Evolutionary conservation across 441 rosid species (phyloP).

Genomic region (Jatropha multifida): DNA sequence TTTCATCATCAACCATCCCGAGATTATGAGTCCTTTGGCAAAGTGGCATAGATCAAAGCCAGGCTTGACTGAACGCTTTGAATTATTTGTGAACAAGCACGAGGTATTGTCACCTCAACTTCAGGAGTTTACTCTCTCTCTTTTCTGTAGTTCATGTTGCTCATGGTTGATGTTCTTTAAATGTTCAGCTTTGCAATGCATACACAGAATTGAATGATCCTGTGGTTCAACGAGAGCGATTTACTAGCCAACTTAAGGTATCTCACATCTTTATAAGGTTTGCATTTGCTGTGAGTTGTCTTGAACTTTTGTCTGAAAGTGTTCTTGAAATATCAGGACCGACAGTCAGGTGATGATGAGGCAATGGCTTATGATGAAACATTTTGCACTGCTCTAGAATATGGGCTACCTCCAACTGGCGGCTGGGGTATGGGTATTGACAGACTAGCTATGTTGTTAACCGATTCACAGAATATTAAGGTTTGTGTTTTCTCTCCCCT

Average conservation of each 20-base stretch:
- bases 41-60: constrained; percentile 79
- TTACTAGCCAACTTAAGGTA: constrained; percentile 91
- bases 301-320: constrained; percentile 8
- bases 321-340: constrained; percentile 45
- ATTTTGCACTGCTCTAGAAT: constrained; percentile 78
- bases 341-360: constrained; percentile 86
- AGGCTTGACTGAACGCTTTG: constrained; percentile 79
- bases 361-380: constrained; percentile 90
- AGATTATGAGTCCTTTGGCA: constrained; percentile 94
- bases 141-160: background rate
- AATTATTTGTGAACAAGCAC: constrained; percentile 78
- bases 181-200: constrained; percentile 72
- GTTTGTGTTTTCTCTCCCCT: constrained; percentile 30
- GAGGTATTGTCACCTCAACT: constrained; percentile 44
- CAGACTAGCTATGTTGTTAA: constrained; percentile 70
- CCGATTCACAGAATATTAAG: constrained; percentile 93
- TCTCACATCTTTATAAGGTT: background rate
- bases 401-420: constrained; percentile 88
- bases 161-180: constrained; percentile 4
- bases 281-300: background rate
- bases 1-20: constrained; percentile 86
- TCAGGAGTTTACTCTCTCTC: background rate
- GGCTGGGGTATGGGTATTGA: constrained; percentile 97
- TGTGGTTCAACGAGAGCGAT: constrained; percentile 76
- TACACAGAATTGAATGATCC: constrained; percentile 93